Conservation (phyloP, 208 protist genomes). For the Wallacemonas rigidus region DNA sequence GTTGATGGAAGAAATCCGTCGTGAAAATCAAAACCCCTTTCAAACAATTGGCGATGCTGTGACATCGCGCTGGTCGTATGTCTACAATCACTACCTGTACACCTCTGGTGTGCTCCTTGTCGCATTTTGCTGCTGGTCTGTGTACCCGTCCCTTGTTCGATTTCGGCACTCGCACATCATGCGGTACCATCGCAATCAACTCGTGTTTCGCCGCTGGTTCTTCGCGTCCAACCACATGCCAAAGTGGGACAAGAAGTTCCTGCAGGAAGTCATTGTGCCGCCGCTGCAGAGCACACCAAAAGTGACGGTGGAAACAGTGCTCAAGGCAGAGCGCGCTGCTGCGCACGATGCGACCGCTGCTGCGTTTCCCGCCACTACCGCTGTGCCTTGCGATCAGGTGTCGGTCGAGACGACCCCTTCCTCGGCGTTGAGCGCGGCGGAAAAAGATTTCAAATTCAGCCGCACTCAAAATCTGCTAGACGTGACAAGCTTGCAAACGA, state of each 20-base stretch:
- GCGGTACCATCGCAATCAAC: conserved; percentile 60
- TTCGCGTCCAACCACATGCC: conserved; percentile 75
- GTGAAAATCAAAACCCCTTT: conserved; percentile 66
- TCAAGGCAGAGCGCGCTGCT: not conserved
- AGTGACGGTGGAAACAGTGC: not conserved
- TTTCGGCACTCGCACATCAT: conserved; percentile 61
- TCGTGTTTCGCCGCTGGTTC: conserved; percentile 52
- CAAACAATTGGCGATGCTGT: conserved; percentile 36
- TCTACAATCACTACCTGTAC: conserved; percentile 72
- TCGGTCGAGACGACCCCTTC: not conserved
- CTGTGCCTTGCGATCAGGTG: not conserved
- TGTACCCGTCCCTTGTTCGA: conserved; percentile 69
- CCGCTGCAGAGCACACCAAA: not conserved
- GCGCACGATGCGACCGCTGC: not conserved
- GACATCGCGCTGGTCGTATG: conserved; percentile 11
- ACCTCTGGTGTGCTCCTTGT: conserved; percentile 63
- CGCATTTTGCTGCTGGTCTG: conserved; percentile 48
- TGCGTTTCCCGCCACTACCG: not conserved
- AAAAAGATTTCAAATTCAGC: not conserved
- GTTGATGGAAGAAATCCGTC: conserved; percentile 43
- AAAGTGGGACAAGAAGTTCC: conserved; percentile 73
- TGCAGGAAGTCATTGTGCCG: conserved; percentile 61
- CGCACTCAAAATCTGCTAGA: conserved; percentile 1
- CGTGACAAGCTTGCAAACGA: not conserved
- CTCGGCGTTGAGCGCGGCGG: not conserved